Evolutionary conservation across 1,284 basidiomycete species (phyloP), one percentile per base, ranked within the genome.

Genomic region (Fomitiporia mediterranea): DNA sequence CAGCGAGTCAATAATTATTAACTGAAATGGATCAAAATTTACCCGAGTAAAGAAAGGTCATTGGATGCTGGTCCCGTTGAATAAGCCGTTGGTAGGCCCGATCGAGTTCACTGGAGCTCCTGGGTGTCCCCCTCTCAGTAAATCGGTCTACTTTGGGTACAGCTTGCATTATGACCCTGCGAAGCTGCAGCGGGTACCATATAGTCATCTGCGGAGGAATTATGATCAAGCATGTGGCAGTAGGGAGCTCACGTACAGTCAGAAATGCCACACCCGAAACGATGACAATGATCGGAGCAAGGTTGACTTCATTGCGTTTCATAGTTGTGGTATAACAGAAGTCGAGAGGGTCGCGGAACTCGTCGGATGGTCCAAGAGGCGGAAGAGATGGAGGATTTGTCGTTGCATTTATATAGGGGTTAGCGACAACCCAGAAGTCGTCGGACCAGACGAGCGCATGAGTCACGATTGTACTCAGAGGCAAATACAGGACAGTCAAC

Each of bases 281-380:
- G 13, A 83, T 77, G 2, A 91, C 68, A 28, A 89, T 68, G 2
- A 82, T 63, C 11, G 82, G 86, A 0, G 87, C 86, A 62, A 76
- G 87, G 66, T 93, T 92, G 64, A 90, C 73, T 64, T 85, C 75
- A 61, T 88, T 82, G 46, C 75, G 75, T 58, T 79, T 77, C 86
- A 88, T 84, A 2, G 86, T 86, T 0, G 84, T 85, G 2, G 83
- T 85, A 73, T 83, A 92, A 68, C 89, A 91, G 64, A 91, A 90
- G 68, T 91, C 85, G 54, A 86, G 66, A 2, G 86, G 79, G 51
- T 82, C 80, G 50, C 81, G 75, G 66, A 72, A 85, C 67, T 81
- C 73, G 60, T 75, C 73, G 0, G 76, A 30, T n/a, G 82, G 77
- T 7, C 84, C 84, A 21, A 84, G 67, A 3, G 80, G 74, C 3